A percentile compares a stretch with the other conserved stretches of the same genome.
Evolutionary conservation across 352 stramenopile species (phyloP).

Genomic region (Phytophthora fragariaefolia): DNA sequence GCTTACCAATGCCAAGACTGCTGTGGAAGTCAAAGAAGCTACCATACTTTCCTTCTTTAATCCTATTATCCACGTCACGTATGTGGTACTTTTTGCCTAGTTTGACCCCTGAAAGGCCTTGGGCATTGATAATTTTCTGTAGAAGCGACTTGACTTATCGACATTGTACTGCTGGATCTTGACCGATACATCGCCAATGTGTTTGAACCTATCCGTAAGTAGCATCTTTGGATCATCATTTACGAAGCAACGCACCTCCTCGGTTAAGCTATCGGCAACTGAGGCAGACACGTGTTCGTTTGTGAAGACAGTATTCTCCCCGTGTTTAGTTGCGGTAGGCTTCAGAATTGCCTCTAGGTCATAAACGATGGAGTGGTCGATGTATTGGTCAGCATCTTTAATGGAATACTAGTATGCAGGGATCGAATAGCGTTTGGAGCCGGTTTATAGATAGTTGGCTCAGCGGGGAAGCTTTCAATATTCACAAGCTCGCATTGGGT

Average conservation of each 20-base stretch:
- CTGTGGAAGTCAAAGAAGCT: constrained; percentile 6
- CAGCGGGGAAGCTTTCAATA: background rate
- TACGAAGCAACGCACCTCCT: constrained; percentile 1
- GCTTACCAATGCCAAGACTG: background rate
- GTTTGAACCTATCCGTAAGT: constrained; percentile 2
- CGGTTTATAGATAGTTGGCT: background rate
- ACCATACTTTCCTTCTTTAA: background rate
- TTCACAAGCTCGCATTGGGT: constrained; percentile 2
- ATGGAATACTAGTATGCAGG: constrained; percentile 1
- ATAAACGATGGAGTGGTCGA: constrained; percentile 17
- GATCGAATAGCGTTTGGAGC: background rate
- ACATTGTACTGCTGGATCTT: constrained; percentile 3
- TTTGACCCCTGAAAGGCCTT: background rate
- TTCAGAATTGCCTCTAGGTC: constrained; percentile 10
- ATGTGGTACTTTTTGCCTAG: constrained; percentile 5
- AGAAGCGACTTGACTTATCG: background rate
- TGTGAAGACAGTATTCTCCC: constrained; percentile 4
- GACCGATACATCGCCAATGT: background rate
- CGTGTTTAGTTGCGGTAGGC: background rate
- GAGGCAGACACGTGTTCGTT: constrained; percentile 10
- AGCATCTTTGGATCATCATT: background rate
- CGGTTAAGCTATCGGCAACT: constrained; percentile 4
- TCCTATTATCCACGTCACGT: constrained; percentile 2
- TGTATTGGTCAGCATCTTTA: constrained; percentile 4
- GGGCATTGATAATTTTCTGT: constrained; percentile 4